Percentiles rank a stretch among this genome's conserved stretches.
Conservation (phyloP, 2,329 filamentous ascomycete genomes). For the Amauroascus verrucosus region DNA sequence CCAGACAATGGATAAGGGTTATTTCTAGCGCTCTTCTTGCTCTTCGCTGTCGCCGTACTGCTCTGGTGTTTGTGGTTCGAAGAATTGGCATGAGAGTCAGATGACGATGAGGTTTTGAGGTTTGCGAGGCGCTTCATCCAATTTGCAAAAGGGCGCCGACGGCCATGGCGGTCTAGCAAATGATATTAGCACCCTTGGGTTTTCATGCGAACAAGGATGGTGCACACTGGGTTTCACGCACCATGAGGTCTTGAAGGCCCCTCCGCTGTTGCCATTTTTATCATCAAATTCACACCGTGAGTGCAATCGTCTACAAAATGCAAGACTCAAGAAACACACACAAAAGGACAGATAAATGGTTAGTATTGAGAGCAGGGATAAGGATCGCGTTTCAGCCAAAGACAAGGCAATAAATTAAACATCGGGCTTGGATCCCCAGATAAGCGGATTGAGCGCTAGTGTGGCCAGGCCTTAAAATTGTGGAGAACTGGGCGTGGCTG, state of each 20-base stretch:
- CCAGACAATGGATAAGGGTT: conserved; percentile 87
- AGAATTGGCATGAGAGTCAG: conserved; percentile 24
- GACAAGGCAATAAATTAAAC: conserved; percentile 5
- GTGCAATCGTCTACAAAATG: neutral
- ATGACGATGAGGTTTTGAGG: conserved; percentile 62
- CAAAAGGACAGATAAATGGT: neutral
- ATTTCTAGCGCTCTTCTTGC: conserved; percentile 59
- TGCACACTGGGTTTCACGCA: conserved; percentile 23
- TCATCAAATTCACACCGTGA: neutral
- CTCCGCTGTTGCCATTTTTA: conserved; percentile 33
- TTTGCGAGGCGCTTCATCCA: conserved; percentile 92
- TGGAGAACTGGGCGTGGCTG: neutral
- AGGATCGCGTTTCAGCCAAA: conserved; percentile 8
- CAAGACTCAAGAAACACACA: neutral
- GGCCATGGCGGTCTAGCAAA: conserved; percentile 55
- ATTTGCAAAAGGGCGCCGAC: conserved; percentile 76
- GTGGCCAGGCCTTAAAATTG: conserved; percentile 6
- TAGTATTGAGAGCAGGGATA: neutral
- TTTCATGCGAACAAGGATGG: conserved; percentile 1
- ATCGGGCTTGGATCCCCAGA: neutral
- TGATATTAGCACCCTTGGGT: conserved; percentile 10
- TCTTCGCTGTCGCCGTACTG: conserved; percentile 23
- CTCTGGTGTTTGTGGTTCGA: conserved; percentile 33
- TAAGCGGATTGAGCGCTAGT: conserved; percentile 4
- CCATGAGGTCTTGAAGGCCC: conserved; percentile 36